Evolutionary conservation across 495 filamentous ascomycete genomes (phyloP).

Genomic region (Friedmanniomyces simplex): DNA sequence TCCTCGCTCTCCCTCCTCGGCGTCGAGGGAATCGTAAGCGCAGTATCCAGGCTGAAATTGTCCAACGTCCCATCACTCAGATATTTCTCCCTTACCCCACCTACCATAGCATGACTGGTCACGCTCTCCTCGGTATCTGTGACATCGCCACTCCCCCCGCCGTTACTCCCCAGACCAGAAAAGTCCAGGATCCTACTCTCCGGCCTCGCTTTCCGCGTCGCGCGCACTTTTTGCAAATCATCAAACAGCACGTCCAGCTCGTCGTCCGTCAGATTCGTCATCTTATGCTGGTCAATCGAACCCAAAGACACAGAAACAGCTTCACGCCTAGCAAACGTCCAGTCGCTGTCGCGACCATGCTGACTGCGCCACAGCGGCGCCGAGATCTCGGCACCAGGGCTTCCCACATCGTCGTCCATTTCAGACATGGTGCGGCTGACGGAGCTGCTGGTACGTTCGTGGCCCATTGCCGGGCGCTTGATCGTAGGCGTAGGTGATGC

Average conservation of each 20-base stretch:
- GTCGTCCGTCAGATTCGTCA: conserved; percentile 79
- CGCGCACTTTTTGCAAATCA: conserved; percentile 80
- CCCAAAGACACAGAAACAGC: conserved; percentile 83
- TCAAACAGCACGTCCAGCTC: conserved; percentile 92
- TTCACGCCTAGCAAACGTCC: conserved; percentile 89
- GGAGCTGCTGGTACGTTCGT: conserved; percentile 51
- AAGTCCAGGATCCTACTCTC: conserved; percentile 38
- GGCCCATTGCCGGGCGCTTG: conserved; percentile 41
- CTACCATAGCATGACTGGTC: conserved; percentile 56
- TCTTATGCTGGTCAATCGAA: conserved; percentile 64
- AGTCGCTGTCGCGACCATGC: conserved; percentile 78
- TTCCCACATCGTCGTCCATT: conserved; percentile 57
- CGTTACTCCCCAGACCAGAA: background rate
- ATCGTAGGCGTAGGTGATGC: conserved; percentile 52
- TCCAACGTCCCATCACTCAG: conserved; percentile 91
- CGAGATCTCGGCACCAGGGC: conserved; percentile 59
- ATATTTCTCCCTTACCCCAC: conserved; percentile 75
- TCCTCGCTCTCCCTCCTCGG: conserved; percentile 61
- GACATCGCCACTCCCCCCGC: conserved; percentile 48
- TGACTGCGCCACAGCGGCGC: conserved; percentile 45
- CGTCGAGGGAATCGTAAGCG: conserved; percentile 85
- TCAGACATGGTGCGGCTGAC: conserved; percentile 54
- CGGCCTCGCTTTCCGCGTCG: conserved; percentile 61
- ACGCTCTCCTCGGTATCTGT: conserved; percentile 88
- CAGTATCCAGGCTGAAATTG: conserved; percentile 92